phyloP scores from a whole-genome alignment of 73 alveolate genomes.

The Paramecium sonneborni region DNA sequence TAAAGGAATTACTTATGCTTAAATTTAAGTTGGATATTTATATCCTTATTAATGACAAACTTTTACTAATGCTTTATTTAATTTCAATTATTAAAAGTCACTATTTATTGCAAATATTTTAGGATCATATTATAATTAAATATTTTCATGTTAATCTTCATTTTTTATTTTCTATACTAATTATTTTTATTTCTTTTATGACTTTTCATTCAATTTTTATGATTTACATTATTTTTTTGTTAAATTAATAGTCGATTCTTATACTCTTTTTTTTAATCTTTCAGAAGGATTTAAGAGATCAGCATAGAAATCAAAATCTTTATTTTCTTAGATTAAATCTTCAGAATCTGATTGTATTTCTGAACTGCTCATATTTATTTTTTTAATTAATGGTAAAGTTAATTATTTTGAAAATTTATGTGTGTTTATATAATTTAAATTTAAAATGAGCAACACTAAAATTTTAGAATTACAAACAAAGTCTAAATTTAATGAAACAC shows the following conservation, averaged over 20 bases:
- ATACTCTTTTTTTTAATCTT: background rate
- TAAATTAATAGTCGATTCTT: background rate
- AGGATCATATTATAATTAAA: background rate
- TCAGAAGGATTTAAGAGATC: background rate
- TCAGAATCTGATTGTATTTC: background rate
- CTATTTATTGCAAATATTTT: background rate
- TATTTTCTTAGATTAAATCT: background rate
- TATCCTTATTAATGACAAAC: conserved; percentile 91
- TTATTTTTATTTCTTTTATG: background rate
- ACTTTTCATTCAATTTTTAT: background rate
- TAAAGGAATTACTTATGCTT: conserved; percentile 94
- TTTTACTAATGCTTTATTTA: conserved; percentile 85
- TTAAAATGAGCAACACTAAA: background rate
- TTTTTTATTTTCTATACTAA: background rate
- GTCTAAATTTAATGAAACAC: background rate
- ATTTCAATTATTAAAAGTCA: conserved; percentile 64
- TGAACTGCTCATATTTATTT: background rate
- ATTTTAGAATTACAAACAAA: background rate
- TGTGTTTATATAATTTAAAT: background rate
- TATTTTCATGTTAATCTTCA: background rate
- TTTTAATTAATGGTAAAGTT: background rate
- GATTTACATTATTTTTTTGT: background rate
- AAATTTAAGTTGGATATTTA: conserved; percentile 96
- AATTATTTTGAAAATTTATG: background rate
- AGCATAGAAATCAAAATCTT: background rate